Evolutionary conservation across 139 green algal genomes (phyloP), one percentile per base, ranked within the genome.

Genomic region (Deuterostichococcus epilithicus): DNA sequence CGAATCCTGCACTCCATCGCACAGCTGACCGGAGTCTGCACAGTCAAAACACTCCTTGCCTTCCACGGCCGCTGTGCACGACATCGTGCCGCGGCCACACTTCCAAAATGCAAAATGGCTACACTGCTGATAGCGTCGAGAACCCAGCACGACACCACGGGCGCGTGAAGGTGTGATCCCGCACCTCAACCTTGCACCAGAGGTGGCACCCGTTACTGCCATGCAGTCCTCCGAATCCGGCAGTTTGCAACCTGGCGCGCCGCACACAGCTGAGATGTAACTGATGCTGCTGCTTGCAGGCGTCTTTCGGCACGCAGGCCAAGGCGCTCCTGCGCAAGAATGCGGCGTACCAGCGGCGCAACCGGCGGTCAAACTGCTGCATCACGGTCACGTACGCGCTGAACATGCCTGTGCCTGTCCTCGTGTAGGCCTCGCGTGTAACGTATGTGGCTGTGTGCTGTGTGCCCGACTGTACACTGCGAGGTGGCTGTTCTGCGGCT

Each of bases 271-370:
- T 35, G 30, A 78, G 38, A 65, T 59, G 59, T 59, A 42, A 13
- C 42, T 28, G 25, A 35, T 68, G 1, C 52, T 75, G 35, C 30
- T 52, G n/a, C 65, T 35, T 20, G 76, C 76, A 78, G 38, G 82
- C 60, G 69, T 65, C 28, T 59, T 86, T 76, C 39, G 20, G 52
- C 1, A 72, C 76, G 15, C 82, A 87, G 68, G 88, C 88, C 0
- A 84, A 82, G 23, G 89, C 89, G 5, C 73, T 94, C 30, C 72
- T 88, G 28, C 76, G 86, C 18, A 94, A 94, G 72, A 91, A 90
- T 25, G 72, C 65, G 15, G 74, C 78, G 33, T 91, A 91, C 75
- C 90, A 95, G 73, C 82, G 83, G 74, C 83, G 90, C n/a, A 86
- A 90, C 42, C 72, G 82, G 28, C 73, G 83, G 58, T 85, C 77